Percentiles rank a stretch among this genome's conserved stretches.
phyloP scores from a whole-genome alignment of 306 rosid genomes.

The Oemleria cerasiformis region DNA sequence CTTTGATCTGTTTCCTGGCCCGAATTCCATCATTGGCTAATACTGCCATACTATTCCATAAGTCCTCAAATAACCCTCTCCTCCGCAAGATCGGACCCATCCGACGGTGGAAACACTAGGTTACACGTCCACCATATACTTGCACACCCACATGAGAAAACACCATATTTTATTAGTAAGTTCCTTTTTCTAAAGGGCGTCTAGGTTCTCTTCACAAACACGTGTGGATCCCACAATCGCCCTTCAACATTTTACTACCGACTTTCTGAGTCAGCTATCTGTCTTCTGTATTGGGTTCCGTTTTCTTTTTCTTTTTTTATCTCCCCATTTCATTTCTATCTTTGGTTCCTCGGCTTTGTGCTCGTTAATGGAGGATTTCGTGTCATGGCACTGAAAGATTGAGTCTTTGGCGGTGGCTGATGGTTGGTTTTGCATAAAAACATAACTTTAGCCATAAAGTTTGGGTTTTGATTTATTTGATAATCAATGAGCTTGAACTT shows the following conservation, averaged over 20 bases:
- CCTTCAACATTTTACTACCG: neutral
- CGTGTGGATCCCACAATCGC: constrained; percentile 32
- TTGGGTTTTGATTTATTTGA: constrained; percentile 4
- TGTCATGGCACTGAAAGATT: constrained; percentile 1
- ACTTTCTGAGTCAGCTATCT: neutral
- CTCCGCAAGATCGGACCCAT: neutral
- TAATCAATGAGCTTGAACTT: neutral
- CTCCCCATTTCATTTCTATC: neutral
- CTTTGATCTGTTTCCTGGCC: too few relatives aligned
- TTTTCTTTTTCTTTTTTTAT: neutral
- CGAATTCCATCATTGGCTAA: too few relatives aligned
- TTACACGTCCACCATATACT: neutral
- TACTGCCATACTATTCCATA: too few relatives aligned
- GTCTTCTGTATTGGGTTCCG: neutral
- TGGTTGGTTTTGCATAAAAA: neutral
- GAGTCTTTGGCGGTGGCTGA: neutral
- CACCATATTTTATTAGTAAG: neutral
- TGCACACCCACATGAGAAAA: neutral
- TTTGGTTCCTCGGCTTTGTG: neutral
- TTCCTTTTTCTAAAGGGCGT: constrained; percentile 5
- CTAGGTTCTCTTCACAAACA: constrained; percentile 49
- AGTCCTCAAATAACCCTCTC: too few relatives aligned
- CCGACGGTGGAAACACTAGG: neutral
- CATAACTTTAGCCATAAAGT: neutral
- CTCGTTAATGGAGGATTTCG: neutral